Conservation (phyloP, 257 asterid species). For the Pogostemon cablin region DNA sequence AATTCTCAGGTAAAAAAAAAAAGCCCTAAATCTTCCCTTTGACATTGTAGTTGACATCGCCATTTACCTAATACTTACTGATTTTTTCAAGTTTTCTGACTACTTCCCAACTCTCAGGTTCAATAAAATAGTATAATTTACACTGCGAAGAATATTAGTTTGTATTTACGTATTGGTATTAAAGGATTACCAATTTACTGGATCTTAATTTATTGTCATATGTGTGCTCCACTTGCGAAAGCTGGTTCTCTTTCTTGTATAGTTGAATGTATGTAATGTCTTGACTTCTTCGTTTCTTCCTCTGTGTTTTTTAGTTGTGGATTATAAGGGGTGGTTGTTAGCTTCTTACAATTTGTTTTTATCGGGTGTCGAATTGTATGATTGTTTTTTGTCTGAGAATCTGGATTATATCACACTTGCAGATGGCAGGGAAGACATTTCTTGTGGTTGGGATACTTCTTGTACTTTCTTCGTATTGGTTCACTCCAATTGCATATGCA, state of each 20-base stretch:
- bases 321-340: not conserved
- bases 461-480: constrained; percentile 34
- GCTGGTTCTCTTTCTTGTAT: not conserved
- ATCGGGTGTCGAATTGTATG: constrained; percentile 2
- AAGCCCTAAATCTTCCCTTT: not conserved
- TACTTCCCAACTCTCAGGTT: constrained; percentile 28
- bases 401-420: constrained; percentile 11
- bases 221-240: constrained; percentile 5
- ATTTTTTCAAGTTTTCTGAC: constrained; percentile 30
- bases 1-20: not conserved
- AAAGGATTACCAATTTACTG: not conserved
- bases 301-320: not conserved
- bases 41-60: constrained; percentile 23
- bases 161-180: not conserved
- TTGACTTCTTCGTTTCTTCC: not conserved
- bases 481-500: constrained; percentile 31
- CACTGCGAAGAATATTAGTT: not conserved
- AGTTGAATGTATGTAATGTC: not conserved
- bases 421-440: constrained; percentile 33
- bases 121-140: not conserved
- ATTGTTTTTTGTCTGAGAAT: constrained; percentile 7
- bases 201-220: constrained; percentile 3
- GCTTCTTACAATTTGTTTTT: not conserved
- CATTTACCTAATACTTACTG: constrained; percentile 37
- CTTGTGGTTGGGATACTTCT: constrained; percentile 28